Evolutionary conservation across 1,284 basidiomycete species (phyloP), one percentile per base, ranked within the genome.

Genomic region (Meripilus lineatus): DNA sequence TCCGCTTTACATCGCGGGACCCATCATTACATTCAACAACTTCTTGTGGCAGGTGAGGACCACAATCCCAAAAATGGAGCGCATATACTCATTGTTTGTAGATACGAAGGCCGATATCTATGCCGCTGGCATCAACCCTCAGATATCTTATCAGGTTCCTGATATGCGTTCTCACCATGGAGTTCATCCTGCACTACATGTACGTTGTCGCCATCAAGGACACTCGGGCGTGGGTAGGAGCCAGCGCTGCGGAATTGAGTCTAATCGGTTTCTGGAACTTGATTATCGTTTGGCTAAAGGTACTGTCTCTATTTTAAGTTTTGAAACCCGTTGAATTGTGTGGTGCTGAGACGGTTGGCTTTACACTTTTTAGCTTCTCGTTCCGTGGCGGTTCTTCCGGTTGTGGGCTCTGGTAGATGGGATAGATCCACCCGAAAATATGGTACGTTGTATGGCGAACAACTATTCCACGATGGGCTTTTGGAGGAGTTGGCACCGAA

Each of bases 221-320:
- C 56, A 70, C 79, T 0, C 77, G 77, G 34, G 87, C 88, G 1
- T 89, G 85, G 86, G 55, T 63, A 0, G 88, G 84, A 1, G 75
- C 84, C 55, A 78, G 81, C 0, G 84, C 93, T 0, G 79, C 86
- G 10, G 78, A 98, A 60, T 75, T 99, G 18, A 82, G 81, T 54
- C 89, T 98, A 87, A 81, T 98, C 35, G 93, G 95, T 0, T 94
- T 97, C 59, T 99, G 95, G 96, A 98, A 96, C 62, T 72, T 98
- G 45, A 87, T 96, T 35, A 75, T 97, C 33, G 91, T 98, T 1
- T 99, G 96, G 95, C 71, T 98, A 13, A 99, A 99, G 78, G 93
- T 92, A 55, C 15, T 70, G 52, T 5, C 25, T 32, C 22, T 36
- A 7, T 7, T 46, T 26, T 10, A 30, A 28, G 23, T 39, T 22